A percentile compares a stretch with the other conserved stretches of the same genome.
These are phyloP conservation scores for Penicillium crystallinum DNA, from an alignment of 495 filamentous ascomycete species.

Conservation along the genomic window DNA sequence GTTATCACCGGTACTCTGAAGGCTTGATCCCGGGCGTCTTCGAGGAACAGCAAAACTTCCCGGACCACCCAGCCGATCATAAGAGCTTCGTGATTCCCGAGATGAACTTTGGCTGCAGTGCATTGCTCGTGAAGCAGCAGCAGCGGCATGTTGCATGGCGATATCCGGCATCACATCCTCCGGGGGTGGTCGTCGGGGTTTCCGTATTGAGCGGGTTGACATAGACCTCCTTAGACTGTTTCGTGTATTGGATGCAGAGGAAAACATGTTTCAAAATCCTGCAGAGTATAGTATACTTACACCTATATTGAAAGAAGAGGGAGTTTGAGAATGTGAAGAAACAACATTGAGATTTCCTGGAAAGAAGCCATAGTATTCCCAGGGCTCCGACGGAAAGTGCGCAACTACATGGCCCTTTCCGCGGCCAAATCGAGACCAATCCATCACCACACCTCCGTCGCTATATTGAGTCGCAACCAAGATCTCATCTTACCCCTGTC, in stretches of 20 bases:
- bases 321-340: not conserved
- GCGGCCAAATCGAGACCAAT: too few relatives aligned
- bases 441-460: not conserved
- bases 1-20: slow-evolving; percentile 9
- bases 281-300: slow-evolving; percentile 10
- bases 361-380: not conserved
- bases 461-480: too few relatives aligned
- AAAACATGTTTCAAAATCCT: slow-evolving; percentile 27
- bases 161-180: slow-evolving; percentile 49
- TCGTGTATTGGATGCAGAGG: slow-evolving; percentile 27
- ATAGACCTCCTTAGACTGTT: slow-evolving; percentile 53
- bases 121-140: slow-evolving; percentile 65
- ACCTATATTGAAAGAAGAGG: not conserved
- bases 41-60: slow-evolving; percentile 37
- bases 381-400: not conserved
- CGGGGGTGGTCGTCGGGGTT: slow-evolving; percentile 20
- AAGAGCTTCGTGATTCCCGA: slow-evolving; percentile 24
- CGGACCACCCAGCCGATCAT: slow-evolving; percentile 30
- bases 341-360: not conserved
- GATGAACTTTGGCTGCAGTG: slow-evolving; percentile 46
- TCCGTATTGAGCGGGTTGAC: slow-evolving; percentile 57
- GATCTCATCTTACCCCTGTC: not conserved
- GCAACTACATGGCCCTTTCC: not conserved
- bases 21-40: slow-evolving; percentile 17
- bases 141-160: slow-evolving; percentile 51